Conservation (phyloP, 2,329 filamentous ascomycete species). For the Cercospora citrullina region DNA sequence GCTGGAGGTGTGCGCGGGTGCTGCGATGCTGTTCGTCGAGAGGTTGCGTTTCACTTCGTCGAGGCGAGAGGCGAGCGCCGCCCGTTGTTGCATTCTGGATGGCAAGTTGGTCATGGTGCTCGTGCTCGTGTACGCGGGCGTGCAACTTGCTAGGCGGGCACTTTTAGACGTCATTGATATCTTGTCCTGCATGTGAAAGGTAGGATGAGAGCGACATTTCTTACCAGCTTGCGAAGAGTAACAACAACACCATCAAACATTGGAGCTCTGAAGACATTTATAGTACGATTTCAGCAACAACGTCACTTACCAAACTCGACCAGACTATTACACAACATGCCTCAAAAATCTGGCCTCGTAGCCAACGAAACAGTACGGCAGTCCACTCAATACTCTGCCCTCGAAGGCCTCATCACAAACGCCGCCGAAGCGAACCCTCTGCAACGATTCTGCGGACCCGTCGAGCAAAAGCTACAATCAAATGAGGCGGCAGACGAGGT, state of each 20-base stretch:
- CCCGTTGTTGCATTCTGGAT: neutral
- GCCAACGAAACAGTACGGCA: constrained; percentile 22
- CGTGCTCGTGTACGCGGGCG: neutral
- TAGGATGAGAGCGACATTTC: constrained; percentile 2
- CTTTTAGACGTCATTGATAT: constrained; percentile 12
- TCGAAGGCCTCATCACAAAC: constrained; percentile 18
- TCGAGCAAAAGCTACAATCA: constrained; percentile 24
- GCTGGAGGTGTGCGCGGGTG: neutral
- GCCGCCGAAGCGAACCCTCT: constrained; percentile 18
- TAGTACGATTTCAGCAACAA: neutral
- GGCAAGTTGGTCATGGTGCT: neutral
- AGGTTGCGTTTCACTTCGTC: constrained; percentile 21
- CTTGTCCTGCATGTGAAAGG: constrained; percentile 1
- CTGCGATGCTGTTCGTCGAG: constrained; percentile 16
- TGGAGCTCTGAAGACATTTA: neutral
- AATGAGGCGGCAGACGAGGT: constrained; percentile 23
- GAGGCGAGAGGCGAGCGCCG: constrained; percentile 11
- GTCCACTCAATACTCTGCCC: constrained; percentile 20
- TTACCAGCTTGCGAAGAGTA: neutral
- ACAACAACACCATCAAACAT: neutral
- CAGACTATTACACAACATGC: constrained; percentile 19
- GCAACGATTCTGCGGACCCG: constrained; percentile 28
- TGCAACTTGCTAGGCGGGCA: neutral
- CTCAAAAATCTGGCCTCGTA: constrained; percentile 22
- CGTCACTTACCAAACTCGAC: neutral